Evolutionary conservation across 352 stramenopile species (phyloP).

Genomic region (Elongisporangium undulatum): DNA sequence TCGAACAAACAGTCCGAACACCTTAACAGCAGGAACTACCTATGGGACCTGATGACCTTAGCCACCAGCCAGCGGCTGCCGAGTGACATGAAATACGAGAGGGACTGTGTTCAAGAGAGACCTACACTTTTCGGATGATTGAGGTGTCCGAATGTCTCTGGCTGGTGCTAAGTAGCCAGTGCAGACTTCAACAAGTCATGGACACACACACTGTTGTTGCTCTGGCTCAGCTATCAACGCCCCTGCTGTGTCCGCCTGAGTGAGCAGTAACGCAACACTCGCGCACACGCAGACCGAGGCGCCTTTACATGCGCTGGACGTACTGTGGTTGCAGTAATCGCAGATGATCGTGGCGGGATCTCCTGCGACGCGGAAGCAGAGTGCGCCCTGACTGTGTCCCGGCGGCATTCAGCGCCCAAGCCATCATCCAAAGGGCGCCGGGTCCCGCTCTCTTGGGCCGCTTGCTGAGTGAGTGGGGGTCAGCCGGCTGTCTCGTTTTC

Average conservation of each 20-base stretch:
- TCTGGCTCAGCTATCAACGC: too few relatives aligned
- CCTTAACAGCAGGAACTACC: too few relatives aligned
- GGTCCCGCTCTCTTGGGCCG: background rate
- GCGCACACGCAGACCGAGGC: background rate
- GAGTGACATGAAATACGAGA: background rate
- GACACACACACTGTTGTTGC: background rate
- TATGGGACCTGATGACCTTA: too few relatives aligned
- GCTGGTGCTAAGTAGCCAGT: background rate
- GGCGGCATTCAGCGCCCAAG: too few relatives aligned
- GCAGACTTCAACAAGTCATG: background rate
- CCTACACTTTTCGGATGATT: background rate
- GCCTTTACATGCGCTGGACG: background rate
- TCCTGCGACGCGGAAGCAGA: background rate
- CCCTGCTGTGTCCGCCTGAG: background rate
- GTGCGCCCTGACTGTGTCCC: too few relatives aligned
- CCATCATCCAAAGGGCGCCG: background rate
- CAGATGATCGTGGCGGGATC: background rate
- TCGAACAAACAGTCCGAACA: too few relatives aligned
- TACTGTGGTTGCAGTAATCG: background rate
- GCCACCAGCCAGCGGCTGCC: too few relatives aligned
- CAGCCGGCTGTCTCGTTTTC: background rate
- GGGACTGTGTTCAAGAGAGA: background rate
- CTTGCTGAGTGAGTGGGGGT: background rate
- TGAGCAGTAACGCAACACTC: background rate
- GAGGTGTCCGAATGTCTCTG: background rate